Evolutionary conservation across 164 flowering plant genomes (phyloP).

Genomic region (Magnolia officinalis): DNA sequence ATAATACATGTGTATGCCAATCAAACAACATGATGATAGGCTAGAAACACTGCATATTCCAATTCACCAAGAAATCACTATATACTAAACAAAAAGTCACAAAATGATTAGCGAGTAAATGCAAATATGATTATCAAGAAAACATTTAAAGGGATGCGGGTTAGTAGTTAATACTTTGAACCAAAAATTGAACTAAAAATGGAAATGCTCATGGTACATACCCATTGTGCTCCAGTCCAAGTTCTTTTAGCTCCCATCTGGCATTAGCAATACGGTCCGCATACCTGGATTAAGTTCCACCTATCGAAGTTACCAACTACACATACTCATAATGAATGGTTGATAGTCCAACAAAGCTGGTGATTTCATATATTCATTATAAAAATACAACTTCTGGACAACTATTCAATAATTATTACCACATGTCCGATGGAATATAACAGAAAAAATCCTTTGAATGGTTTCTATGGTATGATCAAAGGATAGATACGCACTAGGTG

Average conservation of each 20-base stretch:
- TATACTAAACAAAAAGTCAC: not conserved
- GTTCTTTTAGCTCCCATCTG: slow-evolving; percentile 95
- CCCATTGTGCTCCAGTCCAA: slow-evolving; percentile 98
- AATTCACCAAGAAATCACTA: too few relatives aligned
- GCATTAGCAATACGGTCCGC: slow-evolving; percentile 86
- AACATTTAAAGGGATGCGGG: not conserved
- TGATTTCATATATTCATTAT: too few relatives aligned
- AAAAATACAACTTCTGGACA: not conserved
- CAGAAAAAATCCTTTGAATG: too few relatives aligned
- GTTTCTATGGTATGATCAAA: too few relatives aligned
- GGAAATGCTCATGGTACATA: slow-evolving; percentile 23
- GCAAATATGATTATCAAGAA: not conserved
- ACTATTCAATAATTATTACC: too few relatives aligned
- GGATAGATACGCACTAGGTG: too few relatives aligned
- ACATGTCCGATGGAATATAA: too few relatives aligned
- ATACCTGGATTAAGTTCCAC: slow-evolving; percentile 48
- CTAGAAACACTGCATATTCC: too few relatives aligned
- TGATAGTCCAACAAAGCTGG: not conserved
- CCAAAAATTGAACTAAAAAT: not conserved
- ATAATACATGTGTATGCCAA: too few relatives aligned
- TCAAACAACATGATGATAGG: too few relatives aligned
- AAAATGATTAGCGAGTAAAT: not conserved
- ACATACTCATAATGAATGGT: not conserved
- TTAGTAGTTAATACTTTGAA: not conserved
- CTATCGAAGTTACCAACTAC: not conserved